A percentile compares a stretch with the other conserved stretches of the same genome.
These are phyloP conservation scores for Solanum hybrid DNA, from an alignment of 305 asterid species.

Conservation along the genomic window DNA sequence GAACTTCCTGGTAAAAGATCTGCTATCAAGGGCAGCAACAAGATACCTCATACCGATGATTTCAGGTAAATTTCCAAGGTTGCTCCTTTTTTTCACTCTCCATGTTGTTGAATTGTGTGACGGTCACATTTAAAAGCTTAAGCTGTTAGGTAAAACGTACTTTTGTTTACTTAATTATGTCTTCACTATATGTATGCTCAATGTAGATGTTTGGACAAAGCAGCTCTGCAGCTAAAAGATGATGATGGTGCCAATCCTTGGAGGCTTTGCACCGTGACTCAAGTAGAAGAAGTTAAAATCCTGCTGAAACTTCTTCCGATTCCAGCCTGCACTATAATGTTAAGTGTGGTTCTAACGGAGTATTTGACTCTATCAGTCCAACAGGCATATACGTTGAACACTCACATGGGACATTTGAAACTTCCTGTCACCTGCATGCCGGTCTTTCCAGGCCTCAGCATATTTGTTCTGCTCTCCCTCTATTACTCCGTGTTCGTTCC, in stretches of 20 bases:
- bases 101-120: not conserved
- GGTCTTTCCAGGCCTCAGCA: constrained; percentile 93
- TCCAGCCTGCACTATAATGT: constrained; percentile 84
- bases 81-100: not conserved
- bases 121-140: not conserved
- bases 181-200: not conserved
- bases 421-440: constrained; percentile 99
- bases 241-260: constrained; percentile 50
- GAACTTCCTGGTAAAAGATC: constrained; percentile 84
- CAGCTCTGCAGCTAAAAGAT: constrained; percentile 83
- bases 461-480: constrained; percentile 73
- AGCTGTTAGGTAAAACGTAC: not conserved
- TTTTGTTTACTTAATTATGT: not conserved
- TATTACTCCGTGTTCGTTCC: constrained; percentile 87
- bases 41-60: constrained; percentile 79
- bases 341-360: constrained; percentile 70
- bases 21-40: constrained; percentile 80
- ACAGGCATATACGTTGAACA: constrained; percentile 87
- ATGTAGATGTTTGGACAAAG: constrained; percentile 82
- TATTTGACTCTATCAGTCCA: constrained; percentile 86
- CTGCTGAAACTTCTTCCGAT: constrained; percentile 69
- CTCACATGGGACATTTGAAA: constrained; percentile 73
- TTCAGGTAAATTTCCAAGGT: constrained; percentile 48
- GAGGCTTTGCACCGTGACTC: constrained; percentile 97
- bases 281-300: constrained; percentile 92